Base-by-base conservation (phyloP, 352 stramenopile genomes). In the Paralagenidium karlingii region DNA sequence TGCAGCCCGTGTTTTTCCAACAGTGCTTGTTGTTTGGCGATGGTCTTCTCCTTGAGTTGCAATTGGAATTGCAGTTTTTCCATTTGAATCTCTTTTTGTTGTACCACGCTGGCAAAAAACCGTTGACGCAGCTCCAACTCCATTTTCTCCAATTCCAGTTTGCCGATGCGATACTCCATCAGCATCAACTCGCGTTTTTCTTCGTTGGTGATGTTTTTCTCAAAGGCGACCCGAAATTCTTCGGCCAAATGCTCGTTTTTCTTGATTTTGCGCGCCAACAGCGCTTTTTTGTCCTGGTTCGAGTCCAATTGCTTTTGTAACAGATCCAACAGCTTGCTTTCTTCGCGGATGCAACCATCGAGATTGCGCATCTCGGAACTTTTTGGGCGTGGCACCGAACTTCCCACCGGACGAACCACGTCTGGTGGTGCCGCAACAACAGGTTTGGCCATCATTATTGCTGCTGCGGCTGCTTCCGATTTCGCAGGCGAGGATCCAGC, bases 81-180 rank as follows among this genome's bases (percentile, higher is more conserved):
- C 30, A 36, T 22, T 22, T 36, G 19, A 22, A 7, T 3, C 22
- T 36, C 7, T 7, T 36, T 36, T 7, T 3, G 7, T 36, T 36
- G 8, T 20, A 3, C 19, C 22, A 22, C 22, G 19, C 7, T 7
- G 19, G 7, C 16, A 36, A 36, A 7, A 22, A 7, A 33, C 19
- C 7, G 30, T 3, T 20, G 7, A 36, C 3, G 8, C 30, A 36
- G 8, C 8, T 92, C 57, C 13, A 93, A 60, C 47, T 94, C 68
- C 68, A 92, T 86, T 37, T 96, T 96, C 40, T 96, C 82, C 16
- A 92, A 60, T 49, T 96, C 80, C 10, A 96, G 59, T 30, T 94
- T 67, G 5, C 83, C 85, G 33, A 94, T 78, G 28, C 82, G 82
- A 43, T 94, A 87, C 28, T 90, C 77, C 59, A 85, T 82, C 29